A percentile compares a stretch with the other conserved stretches of the same genome.
These are phyloP conservation scores for Phytomonas sp. DNA, from an alignment of 208 protist genomes.

Conservation along the genomic window DNA sequence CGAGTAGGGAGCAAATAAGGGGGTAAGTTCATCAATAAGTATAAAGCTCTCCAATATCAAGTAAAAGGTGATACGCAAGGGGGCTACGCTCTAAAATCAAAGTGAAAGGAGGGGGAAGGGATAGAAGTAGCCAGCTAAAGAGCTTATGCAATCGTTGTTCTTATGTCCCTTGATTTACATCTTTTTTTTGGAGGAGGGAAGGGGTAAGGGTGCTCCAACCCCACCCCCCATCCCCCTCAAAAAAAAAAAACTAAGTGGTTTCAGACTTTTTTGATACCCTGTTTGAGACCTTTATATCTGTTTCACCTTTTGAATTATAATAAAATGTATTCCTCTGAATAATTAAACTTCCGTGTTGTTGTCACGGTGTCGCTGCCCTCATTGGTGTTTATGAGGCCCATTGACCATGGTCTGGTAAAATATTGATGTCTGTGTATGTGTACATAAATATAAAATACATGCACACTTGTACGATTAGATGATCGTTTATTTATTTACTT, in stretches of 20 bases:
- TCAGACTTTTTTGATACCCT: background rate
- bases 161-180: no score
- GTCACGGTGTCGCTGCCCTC: background rate
- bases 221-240: no score
- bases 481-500: background rate
- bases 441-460: background rate
- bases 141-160: no score
- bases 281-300: background rate
- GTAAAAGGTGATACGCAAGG: background rate
- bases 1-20: background rate
- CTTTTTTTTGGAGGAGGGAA: no score
- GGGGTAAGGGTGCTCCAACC: background rate
- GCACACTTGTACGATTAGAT: background rate
- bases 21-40: background rate
- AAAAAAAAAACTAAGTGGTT: background rate
- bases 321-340: background rate
- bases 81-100: background rate
- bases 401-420: background rate
- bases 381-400: background rate
- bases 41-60: background rate
- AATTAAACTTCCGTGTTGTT: conserved; percentile 5
- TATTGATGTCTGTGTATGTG: background rate
- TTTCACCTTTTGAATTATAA: conserved; percentile 1
- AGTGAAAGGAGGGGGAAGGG: no score
- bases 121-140: no score